These are phyloP conservation scores for Geranium brycei DNA, from an alignment of 345 rosid species.

Conservation along the genomic window DNA sequence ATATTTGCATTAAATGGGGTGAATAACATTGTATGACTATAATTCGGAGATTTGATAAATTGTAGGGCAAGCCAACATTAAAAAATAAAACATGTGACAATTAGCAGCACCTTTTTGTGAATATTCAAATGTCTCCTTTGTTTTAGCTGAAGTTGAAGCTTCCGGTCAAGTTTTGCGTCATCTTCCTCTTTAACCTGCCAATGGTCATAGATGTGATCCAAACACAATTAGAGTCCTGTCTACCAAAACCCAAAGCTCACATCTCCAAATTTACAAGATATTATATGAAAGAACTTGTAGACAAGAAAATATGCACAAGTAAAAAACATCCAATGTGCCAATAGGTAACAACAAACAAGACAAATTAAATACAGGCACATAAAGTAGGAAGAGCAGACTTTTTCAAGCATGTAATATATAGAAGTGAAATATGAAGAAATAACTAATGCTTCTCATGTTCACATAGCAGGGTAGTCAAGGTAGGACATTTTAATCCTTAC, in stretches of 20 bases:
- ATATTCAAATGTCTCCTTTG: constrained; percentile 42
- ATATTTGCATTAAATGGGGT: too few species aligned
- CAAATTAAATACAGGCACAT: too few species aligned
- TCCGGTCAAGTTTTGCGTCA: constrained; percentile 60
- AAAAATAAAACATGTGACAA: too few species aligned
- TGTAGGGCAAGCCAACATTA: too few species aligned
- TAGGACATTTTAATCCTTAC: neutral
- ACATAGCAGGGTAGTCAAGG: constrained; percentile 4
- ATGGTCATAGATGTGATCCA: constrained; percentile 4
- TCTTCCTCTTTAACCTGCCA: constrained; percentile 95
- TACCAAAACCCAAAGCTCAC: neutral
- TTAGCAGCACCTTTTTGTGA: constrained; percentile 37
- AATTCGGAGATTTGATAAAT: too few species aligned
- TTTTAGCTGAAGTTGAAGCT: constrained; percentile 74
- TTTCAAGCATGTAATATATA: constrained; percentile 10
- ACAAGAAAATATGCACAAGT: too few species aligned
- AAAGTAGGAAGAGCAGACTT: neutral
- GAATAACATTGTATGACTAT: too few species aligned
- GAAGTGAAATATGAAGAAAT: constrained; percentile 2
- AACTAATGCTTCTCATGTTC: neutral
- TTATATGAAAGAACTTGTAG: too few species aligned
- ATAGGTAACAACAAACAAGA: neutral
- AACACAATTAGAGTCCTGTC: neutral
- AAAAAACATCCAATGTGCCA: neutral
- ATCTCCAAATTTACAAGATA: too few species aligned